Base-by-base conservation (phyloP, 2,329 filamentous ascomycete species). In the Coniochaeta sp. region DNA sequence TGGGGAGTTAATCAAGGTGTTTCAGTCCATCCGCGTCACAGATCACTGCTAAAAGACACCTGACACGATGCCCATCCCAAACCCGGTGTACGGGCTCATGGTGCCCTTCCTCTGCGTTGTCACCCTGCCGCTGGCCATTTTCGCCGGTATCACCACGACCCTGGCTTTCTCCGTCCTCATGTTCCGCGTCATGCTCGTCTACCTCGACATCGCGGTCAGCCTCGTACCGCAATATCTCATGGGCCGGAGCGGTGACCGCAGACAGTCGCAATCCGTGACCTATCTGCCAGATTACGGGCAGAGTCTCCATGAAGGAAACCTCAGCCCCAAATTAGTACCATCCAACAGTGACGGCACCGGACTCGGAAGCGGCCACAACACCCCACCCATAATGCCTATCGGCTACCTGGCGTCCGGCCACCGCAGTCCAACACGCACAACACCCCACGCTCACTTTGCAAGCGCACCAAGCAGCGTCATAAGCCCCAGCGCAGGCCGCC, bases 71-170 rank as follows among this genome's bases (percentile, higher is more conserved):
- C 76, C 77, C 52, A 70, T 82, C 58, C 72, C 84, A 67, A 84
- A 79, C 58, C 81, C 82, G 26, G 71, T 83, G 62, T 80, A 85
- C 69, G 74, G 77, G 64, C 71, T 89, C 57, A 74, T 86, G 58
- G 77, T 88, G 58, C 85, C 86, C n/a, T 79, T 88, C 67, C 75
- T 89, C 64, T 78, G 84, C 67, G 64, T 88, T 64, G 76, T 87
- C 67, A 86, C 85, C 24, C 73, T 89, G 14, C 87, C 87, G 9
- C 78, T 89, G 59, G 79, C 84, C 65, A 69, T 89, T 57, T 81
- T 86, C 59, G 87, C 87, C 58, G 81, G 79, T 63, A 73, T 89
- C 64, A 89, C 87, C 34, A 85, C 86, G 59, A 79, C 78, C 5
- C 65, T 89, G 56, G 85, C 87, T 43, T 82, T 87, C 64, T 76